phyloP scores from a whole-genome alignment of 345 rosid species.

The Aegle marmelos region DNA sequence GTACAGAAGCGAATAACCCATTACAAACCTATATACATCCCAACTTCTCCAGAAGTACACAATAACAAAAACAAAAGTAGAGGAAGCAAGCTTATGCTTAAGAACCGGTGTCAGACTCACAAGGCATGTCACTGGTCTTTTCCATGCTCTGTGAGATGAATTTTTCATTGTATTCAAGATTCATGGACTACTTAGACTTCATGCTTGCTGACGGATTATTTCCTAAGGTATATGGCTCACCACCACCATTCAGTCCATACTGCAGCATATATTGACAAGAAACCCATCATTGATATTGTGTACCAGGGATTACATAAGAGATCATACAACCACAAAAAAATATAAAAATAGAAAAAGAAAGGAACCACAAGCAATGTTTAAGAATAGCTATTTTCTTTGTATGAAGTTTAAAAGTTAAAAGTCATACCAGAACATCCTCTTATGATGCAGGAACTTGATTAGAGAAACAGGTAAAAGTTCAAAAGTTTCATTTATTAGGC shows the following conservation, averaged over 20 bases:
- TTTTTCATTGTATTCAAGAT: not conserved
- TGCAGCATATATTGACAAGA: constrained; percentile 24
- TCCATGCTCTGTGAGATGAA: not conserved
- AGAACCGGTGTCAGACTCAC: not conserved
- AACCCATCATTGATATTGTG: not conserved
- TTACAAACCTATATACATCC: constrained; percentile 16
- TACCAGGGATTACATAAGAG: not conserved
- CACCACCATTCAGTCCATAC: constrained; percentile 53
- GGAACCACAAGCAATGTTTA: not conserved
- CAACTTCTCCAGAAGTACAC: not conserved
- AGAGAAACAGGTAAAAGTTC: not conserved
- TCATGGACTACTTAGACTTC: constrained; percentile 33
- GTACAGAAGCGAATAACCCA: not conserved
- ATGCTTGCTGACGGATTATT: constrained; percentile 36
- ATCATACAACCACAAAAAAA: not conserved
- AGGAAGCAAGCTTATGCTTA: not conserved
- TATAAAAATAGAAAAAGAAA: not conserved
- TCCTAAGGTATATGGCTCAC: constrained; percentile 18
- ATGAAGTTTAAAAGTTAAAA: not conserved
- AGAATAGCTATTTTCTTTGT: not conserved
- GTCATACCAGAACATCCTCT: not conserved
- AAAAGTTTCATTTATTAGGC: not conserved
- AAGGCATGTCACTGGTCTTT: not conserved
- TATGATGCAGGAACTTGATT: not conserved
- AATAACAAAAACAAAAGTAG: not conserved